Conservation (phyloP, 2,329 filamentous ascomycete species). For the Fusarium haematococcum region DNA sequence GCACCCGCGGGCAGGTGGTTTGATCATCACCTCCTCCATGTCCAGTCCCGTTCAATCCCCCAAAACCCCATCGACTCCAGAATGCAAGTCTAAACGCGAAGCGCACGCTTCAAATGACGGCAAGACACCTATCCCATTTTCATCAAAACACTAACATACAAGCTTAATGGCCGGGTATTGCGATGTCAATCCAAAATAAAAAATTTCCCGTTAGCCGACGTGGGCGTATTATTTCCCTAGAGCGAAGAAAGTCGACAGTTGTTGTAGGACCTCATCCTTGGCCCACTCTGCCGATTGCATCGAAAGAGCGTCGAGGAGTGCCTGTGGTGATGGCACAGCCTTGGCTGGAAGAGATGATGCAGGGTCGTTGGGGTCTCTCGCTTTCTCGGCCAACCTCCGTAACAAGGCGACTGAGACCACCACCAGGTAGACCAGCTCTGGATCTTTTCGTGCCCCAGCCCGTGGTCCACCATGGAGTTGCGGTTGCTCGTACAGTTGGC, state of each 20-base stretch:
- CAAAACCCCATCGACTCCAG: constrained; percentile 44
- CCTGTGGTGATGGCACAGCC: constrained; percentile 75
- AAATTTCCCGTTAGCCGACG: constrained; percentile 1
- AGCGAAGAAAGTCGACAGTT: constrained; percentile 69
- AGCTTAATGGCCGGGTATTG: constrained; percentile 34
- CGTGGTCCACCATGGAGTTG: constrained; percentile 52
- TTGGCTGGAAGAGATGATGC: constrained; percentile 66
- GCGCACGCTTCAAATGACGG: constrained; percentile 42
- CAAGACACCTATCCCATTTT: constrained; percentile 42
- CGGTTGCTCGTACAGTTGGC: constrained; percentile 68
- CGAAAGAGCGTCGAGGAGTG: constrained; percentile 74
- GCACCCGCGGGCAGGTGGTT: constrained; percentile 31
- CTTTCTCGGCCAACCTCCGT: constrained; percentile 76
- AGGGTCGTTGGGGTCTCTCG: constrained; percentile 65
- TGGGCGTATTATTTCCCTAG: constrained; percentile 59
- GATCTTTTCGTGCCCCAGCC: constrained; percentile 57
- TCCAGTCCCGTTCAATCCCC: constrained; percentile 21
- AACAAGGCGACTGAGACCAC: constrained; percentile 76
- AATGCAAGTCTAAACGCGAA: constrained; percentile 47
- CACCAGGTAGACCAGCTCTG: constrained; percentile 71
- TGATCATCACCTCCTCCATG: constrained; percentile 32
- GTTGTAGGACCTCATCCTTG: constrained; percentile 74
- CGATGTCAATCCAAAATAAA: constrained; percentile 36
- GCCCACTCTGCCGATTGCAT: constrained; percentile 72
- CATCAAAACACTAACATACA: constrained; percentile 47